Evolutionary conservation across 1,139 yeast species (phyloP), one percentile per base, ranked within the genome.

Genomic region (Yamadazyma dushanensis): DNA sequence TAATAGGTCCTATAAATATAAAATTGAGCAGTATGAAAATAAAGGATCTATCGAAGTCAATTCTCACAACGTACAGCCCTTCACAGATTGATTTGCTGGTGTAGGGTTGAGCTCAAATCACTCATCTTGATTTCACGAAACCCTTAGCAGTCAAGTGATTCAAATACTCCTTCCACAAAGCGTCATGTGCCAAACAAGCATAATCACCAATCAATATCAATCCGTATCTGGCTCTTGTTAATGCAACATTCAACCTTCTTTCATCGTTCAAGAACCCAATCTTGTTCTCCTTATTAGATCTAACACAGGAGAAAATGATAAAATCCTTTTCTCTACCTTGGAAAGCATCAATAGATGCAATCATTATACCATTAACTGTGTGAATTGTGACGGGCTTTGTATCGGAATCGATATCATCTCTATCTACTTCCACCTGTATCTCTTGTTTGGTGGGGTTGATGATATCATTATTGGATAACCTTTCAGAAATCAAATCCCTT

Each of bases 281-380:
- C 37, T 69, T 75, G 34, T 64, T 61, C 33, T 64, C 64, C 3
- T 51, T 46, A 49, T 79, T 78, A 15, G 79, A 76, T 47, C 85
- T 59, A 7, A 79, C 85, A 56, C 83, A 76, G 1, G 83, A 76
- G 59, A 78, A 76, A 13, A 79, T 59, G 38, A 79, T 66, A 44
- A 78, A 76, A 40, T 75, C 68, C 54, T 76, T 78, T 47, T 79
- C 85, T 50, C 83, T 71, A 21, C 85, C 84, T 54, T 79, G 85
- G 63, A 78, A 79, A 0, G 84, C 83, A 54, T 79, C 84, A 31
- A 79, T 73, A 0, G 83, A 77, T 1, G 88, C 85, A 37, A 82
- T 73, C 73, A 80, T 76, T n/a, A 82, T 73, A 18, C 75, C 83
- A 26, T 81, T 76, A 34, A 82, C 79, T 24, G 74, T 70, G 50